Evolutionary conservation across 2,329 filamentous ascomycete species (phyloP), one percentile per base, ranked within the genome.

Genomic region (Exophiala spinifera): DNA sequence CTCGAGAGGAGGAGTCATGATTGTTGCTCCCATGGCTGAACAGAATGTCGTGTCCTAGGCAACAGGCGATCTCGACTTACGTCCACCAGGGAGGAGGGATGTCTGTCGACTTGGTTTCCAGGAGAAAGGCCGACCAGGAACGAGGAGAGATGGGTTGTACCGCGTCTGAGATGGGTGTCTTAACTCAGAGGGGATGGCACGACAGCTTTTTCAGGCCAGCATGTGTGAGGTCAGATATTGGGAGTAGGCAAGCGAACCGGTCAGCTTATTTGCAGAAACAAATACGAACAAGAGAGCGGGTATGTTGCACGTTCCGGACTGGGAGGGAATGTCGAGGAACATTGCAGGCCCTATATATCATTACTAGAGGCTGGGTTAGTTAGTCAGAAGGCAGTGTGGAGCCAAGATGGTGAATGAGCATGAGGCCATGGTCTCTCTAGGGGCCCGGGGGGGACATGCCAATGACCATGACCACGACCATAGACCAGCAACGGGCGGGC

Each of bases 1-100:
- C 53, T 64, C 61, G 49, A 56, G 28, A 14, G 62, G 62, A 45
- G 62, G 62, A 31, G 62, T 62, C 59, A 63, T 63, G 49, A 57
- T 59, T 31, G 46, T 52, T 34, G 57, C 51, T 21, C 57, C 57
- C 57, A 57, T 60, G 33, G 45, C 17, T 49, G 31, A 15, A 43
- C 21, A 31, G 15, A 31, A 5, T 2, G 28, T 25, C 8, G 4
- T 8, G 5, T 8, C 8, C 23, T 8, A 25, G 23, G 23, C 23
- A 25, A 25, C 23, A 25, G 23, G 23, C 23, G 8, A 25, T 25
- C 3, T 31, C 28, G 28, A 31, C 3, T 3, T 31, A 31, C 28
- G 28, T 31, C 28, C 28, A 31, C 6, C 6, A 3, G 1, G 28
- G 23, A 8, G 23, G 23, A 25, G 23, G 23, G n/a, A n/a, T n/a